phyloP scores from a whole-genome alignment of 371 early-diverging fungal genomes.

The Mucor piriformis region DNA sequence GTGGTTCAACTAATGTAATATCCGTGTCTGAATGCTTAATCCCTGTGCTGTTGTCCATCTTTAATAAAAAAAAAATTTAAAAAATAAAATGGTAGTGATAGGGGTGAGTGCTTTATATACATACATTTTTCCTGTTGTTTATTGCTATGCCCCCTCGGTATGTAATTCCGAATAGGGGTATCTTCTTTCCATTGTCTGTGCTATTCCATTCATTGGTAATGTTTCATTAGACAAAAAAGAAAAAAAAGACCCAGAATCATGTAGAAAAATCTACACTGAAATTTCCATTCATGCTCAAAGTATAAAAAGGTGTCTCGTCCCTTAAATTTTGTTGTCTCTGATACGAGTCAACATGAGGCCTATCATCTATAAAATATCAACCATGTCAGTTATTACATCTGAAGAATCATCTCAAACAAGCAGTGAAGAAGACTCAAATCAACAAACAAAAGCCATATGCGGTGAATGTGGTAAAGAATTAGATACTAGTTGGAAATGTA shows the following conservation, averaged over 20 bases:
- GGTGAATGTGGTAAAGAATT: constrained; percentile 34
- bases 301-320: neutral
- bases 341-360: no score
- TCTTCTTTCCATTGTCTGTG: neutral
- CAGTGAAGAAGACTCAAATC: constrained; percentile 5
- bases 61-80: neutral
- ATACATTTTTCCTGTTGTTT: neutral
- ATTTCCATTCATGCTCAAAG: constrained; percentile 5
- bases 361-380: neutral
- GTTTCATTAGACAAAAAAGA: neutral
- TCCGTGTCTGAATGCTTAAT: constrained; percentile 9
- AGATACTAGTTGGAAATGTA: constrained; percentile 39
- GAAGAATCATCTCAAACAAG: constrained; percentile 3
- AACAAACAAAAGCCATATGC: constrained; percentile 16
- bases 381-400: constrained; percentile 8
- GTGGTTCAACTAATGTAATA: constrained; percentile 1
- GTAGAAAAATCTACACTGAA: constrained; percentile 3
- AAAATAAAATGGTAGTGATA: neutral
- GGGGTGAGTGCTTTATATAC: neutral
- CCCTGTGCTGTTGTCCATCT: neutral
- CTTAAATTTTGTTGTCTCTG: no score
- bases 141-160: constrained; percentile 2
- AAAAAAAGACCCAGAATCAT: neutral
- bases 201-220: neutral
- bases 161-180: neutral